These are phyloP conservation scores for Teunomyces barrocoloradensis DNA, from an alignment of 805 yeast species.

Conservation along the genomic window DNA sequence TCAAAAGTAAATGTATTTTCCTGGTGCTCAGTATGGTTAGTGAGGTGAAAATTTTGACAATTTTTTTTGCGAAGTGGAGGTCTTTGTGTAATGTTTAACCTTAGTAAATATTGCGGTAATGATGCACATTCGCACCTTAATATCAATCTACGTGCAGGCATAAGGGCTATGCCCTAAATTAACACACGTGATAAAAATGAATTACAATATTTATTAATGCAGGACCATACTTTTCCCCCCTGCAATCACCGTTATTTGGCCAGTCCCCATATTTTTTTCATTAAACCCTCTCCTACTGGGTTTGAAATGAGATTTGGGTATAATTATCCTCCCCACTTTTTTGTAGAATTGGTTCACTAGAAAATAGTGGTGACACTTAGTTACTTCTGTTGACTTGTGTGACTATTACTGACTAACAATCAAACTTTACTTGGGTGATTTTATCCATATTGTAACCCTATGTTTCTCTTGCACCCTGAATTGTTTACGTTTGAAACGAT, in stretches of 20 bases:
- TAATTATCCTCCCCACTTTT: neutral
- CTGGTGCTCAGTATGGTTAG: constrained; percentile 2
- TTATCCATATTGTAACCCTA: no score
- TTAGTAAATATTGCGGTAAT: neutral
- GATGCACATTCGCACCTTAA: neutral
- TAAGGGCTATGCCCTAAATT: neutral
- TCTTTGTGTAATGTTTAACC: neutral
- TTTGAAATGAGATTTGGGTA: neutral
- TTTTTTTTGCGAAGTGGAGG: neutral
- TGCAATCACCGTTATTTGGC: no score
- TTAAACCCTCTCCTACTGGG: neutral
- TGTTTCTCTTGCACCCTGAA: no score
- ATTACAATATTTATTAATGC: no score
- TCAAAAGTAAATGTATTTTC: constrained; percentile 3
- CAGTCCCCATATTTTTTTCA: neutral
- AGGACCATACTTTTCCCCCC: no score
- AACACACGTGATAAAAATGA: neutral
- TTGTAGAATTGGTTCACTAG: no score
- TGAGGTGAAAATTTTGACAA: constrained; percentile 4
- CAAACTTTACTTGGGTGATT: no score
- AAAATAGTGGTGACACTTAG: no score
- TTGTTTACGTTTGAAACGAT: no score
- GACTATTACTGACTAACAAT: no score
- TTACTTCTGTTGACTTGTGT: no score
- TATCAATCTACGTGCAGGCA: neutral